phyloP scores from a whole-genome alignment of 495 filamentous ascomycete genomes.

The Aspergillus ellipticus region DNA sequence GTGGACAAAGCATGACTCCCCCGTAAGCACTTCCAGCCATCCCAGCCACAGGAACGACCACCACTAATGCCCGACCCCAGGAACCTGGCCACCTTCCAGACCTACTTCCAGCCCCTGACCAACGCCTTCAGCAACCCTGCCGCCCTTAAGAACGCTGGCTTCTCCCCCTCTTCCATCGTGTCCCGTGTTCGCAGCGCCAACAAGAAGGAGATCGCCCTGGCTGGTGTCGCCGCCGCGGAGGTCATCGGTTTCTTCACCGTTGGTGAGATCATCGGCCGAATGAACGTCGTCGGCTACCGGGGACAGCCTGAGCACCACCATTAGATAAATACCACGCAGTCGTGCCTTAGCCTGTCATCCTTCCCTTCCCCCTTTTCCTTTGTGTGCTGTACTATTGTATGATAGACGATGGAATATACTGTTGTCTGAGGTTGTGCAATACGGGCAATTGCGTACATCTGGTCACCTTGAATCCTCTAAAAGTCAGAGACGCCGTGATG shows the following conservation, averaged over 20 bases:
- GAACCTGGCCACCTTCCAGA: conserved; percentile 74
- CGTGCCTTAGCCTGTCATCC: conserved; percentile 28
- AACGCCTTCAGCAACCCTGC: conserved; percentile 66
- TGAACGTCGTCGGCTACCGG: conserved; percentile 91
- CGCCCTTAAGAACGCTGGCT: conserved; percentile 39
- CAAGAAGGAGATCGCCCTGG: conserved; percentile 61
- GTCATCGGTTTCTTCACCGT: conserved; percentile 95
- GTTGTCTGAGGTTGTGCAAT: conserved; percentile 38
- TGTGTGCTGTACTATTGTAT: conserved; percentile 48
- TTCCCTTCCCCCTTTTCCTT: conserved; percentile 30
- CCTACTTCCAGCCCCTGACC: conserved; percentile 73
- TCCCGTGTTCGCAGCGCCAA: conserved; percentile 65
- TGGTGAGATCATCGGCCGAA: conserved; percentile 90
- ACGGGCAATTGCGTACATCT: conserved; percentile 14
- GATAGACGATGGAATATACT: conserved; percentile 55
- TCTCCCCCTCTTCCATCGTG: conserved; percentile 50
- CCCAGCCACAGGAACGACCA: background rate
- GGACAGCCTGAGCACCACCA: conserved; percentile 61
- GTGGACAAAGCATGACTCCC: conserved; percentile 84
- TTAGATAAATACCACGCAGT: conserved; percentile 43
- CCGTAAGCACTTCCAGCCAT: conserved; percentile 62
- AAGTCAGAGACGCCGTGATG: background rate
- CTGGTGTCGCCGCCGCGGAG: conserved; percentile 77
- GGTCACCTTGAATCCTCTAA: background rate
- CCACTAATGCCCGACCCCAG: conserved; percentile 32